These are phyloP conservation scores for Gnetum montanum DNA, from an alignment of 75 land plant species.

Conservation along the genomic window DNA sequence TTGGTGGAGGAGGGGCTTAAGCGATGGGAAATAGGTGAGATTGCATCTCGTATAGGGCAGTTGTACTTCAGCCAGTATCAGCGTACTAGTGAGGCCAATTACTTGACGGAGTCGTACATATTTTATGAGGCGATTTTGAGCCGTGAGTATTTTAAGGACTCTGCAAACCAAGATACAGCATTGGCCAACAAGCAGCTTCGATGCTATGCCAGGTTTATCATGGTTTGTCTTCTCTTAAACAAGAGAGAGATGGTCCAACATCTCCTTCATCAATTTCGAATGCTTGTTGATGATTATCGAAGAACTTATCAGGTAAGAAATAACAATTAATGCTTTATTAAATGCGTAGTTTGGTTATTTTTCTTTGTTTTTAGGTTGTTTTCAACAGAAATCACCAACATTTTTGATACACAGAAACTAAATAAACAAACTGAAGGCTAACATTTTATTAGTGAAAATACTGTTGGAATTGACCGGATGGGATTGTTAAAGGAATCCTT, in stretches of 20 bases:
- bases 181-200: constrained; percentile 82
- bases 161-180: constrained; percentile 42
- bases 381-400: not conserved
- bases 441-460: too few relatives aligned
- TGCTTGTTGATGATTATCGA: constrained; percentile 69
- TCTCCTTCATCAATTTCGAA: constrained; percentile 48
- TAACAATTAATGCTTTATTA: not conserved
- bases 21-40: constrained; percentile 96
- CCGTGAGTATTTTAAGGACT: constrained; percentile 91
- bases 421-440: too few relatives aligned
- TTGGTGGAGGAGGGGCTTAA: constrained; percentile 81
- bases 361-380: not conserved
- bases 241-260: constrained; percentile 68
- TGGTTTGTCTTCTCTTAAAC: constrained; percentile 71
- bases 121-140: constrained; percentile 89
- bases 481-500: too few relatives aligned
- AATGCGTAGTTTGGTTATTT: too few relatives aligned
- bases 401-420: too few relatives aligned
- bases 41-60: constrained; percentile 92
- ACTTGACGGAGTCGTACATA: constrained; percentile 68
- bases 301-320: constrained; percentile 50
- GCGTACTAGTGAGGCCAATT: constrained; percentile 68
- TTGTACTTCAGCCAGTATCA: constrained; percentile 84
- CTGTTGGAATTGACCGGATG: too few relatives aligned
- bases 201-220: constrained; percentile 71